phyloP scores from a whole-genome alignment of 139 green algal genomes.

The Coccomyxa sp. region DNA sequence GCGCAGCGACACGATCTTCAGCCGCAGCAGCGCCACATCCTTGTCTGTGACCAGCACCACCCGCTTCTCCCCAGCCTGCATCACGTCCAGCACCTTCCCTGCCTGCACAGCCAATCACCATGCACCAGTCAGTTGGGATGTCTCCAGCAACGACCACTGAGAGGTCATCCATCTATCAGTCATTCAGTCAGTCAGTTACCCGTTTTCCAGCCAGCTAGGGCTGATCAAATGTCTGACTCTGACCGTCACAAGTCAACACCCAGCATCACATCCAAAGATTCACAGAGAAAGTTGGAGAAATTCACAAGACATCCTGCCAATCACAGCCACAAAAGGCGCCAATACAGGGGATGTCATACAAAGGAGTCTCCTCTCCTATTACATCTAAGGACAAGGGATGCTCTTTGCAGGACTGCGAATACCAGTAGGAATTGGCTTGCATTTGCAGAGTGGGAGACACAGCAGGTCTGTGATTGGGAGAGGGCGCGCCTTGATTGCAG shows the following conservation, averaged over 20 bases:
- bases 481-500: conserved; percentile 31
- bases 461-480: too few species aligned
- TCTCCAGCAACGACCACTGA: background rate
- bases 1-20: conserved; percentile 13
- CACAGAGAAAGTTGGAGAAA: background rate
- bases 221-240: too few species aligned
- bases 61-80: conserved; percentile 48
- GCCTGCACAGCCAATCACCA: conserved; percentile 6
- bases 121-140: background rate
- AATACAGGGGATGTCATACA: background rate
- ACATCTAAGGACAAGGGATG: too few species aligned
- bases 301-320: background rate
- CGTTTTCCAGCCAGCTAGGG: too few species aligned
- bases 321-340: background rate
- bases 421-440: background rate
- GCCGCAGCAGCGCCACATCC: conserved; percentile 66
- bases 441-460: background rate
- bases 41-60: conserved; percentile 68
- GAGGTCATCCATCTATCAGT: background rate
- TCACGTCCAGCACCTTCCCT: conserved; percentile 59
- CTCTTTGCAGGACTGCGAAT: background rate
- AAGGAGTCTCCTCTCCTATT: too few species aligned
- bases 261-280: conserved; percentile 3
- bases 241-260: background rate
- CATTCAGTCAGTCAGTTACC: too few species aligned